phyloP scores from a whole-genome alignment of 2,329 filamentous ascomycete species.

The Botrytis fabae region DNA sequence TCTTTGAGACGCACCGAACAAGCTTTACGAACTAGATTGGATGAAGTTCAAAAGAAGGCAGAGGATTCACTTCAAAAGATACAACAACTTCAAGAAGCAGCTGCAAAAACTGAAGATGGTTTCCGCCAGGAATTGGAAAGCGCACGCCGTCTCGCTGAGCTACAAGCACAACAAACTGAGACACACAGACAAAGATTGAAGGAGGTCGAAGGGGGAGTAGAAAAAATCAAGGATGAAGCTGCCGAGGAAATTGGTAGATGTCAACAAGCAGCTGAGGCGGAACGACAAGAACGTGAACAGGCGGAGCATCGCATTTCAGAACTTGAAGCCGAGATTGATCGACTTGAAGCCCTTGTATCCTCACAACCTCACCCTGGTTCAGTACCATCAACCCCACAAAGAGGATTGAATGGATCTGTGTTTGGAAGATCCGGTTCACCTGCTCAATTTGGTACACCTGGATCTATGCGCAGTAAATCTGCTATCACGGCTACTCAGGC shows the following conservation, averaged over 20 bases:
- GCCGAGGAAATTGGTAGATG: conserved; percentile 57
- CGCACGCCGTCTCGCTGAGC: conserved; percentile 75
- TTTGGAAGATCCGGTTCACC: conserved; percentile 57
- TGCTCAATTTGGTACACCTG: conserved; percentile 56
- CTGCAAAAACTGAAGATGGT: conserved; percentile 78
- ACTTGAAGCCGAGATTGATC: conserved; percentile 62
- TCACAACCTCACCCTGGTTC: conserved; percentile 46
- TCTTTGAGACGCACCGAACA: conserved; percentile 77
- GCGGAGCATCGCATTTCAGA: conserved; percentile 64
- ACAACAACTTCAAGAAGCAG: conserved; percentile 81
- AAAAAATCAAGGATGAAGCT: conserved; percentile 61
- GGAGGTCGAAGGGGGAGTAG: conserved; percentile 64
- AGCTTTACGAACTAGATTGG: conserved; percentile 75
- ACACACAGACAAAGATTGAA: conserved; percentile 70
- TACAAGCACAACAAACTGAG: conserved; percentile 74
- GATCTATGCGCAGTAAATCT: conserved; percentile 55
- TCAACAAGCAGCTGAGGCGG: conserved; percentile 54
- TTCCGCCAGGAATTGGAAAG: conserved; percentile 86
- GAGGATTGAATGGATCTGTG: conserved; percentile 53
- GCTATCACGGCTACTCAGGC: conserved; percentile 61
- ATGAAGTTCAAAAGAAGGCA: conserved; percentile 81
- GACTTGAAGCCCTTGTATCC: conserved; percentile 56
- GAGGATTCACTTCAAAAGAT: conserved; percentile 81
- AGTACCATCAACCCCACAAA: conserved; percentile 59
- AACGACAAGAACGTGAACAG: conserved; percentile 59